Evolutionary conservation across 2,329 filamentous ascomycete species (phyloP), one percentile per base, ranked within the genome.

Genomic region (Hawksworthiomyces lignivorus): DNA sequence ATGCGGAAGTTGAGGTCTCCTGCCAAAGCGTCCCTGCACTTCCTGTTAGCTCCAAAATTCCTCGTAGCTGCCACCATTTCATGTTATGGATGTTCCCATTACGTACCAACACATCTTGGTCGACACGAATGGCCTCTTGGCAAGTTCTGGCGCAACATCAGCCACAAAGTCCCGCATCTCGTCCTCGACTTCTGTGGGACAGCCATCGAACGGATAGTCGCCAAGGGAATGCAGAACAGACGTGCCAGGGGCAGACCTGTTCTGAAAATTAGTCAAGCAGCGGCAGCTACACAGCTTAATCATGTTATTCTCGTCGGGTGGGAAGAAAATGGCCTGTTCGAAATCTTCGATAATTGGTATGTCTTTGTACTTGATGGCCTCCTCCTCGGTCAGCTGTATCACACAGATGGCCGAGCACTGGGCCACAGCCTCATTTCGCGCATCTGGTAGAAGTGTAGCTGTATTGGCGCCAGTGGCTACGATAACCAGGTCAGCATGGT

Each of bases 21-120:
- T 0, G 77, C 80, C 51, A 82, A 75, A 9, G 77, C 79, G 48
- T 83, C 80, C 80, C 79, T 82, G 42, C 75, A 55, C n/a, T n/a
- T n/a, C n/a, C n/a, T n/a, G n/a, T n/a, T n/a, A n/a, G n/a, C n/a
- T n/a, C n/a, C n/a, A n/a, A n/a, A n/a, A n/a, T n/a, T n/a, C n/a
- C n/a, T n/a, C n/a, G n/a, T n/a, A n/a, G n/a, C n/a, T n/a, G n/a
- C n/a, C n/a, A n/a, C n/a, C n/a, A n/a, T n/a, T n/a, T n/a, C n/a
- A n/a, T n/a, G n/a, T n/a, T n/a, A n/a, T n/a, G n/a, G n/a, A n/a
- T n/a, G n/a, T n/a, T n/a, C n/a, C n/a, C n/a, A n/a, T n/a, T 17
- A 61, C 72, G 57, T 58, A 82, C 79, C 80, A 84, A 68, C 79
- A 83, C 45, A 83, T 75, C 26, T 70, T 60, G 5, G 69, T 74